Conservation (phyloP, 2,329 filamentous ascomycete genomes). For the Didymella arachidicola region DNA sequence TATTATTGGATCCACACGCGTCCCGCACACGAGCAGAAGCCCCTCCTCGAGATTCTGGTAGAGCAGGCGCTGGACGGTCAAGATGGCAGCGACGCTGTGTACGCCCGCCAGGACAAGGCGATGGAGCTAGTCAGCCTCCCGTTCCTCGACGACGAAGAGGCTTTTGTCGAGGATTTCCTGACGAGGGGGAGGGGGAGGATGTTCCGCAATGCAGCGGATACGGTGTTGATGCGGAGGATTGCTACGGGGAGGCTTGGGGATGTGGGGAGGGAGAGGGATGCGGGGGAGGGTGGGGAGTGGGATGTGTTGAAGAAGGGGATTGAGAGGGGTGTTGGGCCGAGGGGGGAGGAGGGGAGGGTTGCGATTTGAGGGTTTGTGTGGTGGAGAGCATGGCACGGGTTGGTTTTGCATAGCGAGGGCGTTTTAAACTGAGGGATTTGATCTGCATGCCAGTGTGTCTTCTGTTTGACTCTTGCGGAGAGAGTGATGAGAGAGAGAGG, state of each 20-base stretch:
- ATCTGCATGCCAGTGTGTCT: no score
- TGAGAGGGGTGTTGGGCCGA: conserved; percentile 46
- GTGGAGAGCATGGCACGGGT: neutral
- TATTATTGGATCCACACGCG: conserved; percentile 75
- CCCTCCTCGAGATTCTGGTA: conserved; percentile 73
- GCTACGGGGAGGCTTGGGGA: conserved; percentile 68
- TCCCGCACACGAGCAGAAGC: conserved; percentile 66
- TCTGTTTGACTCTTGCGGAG: no score
- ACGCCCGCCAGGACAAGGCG: conserved; percentile 61
- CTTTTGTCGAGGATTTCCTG: conserved; percentile 76
- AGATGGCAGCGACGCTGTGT: conserved; percentile 22
- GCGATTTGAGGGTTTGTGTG: conserved; percentile 13
- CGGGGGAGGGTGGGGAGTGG: conserved; percentile 61
- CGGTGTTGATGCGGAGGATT: conserved; percentile 75
- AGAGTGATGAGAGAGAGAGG: no score
- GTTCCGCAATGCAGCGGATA: conserved; percentile 73
- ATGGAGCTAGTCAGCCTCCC: conserved; percentile 77
- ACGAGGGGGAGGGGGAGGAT: conserved; percentile 69
- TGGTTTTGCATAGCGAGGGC: conserved; percentile 22
- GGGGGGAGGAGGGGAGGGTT: conserved; percentile 37
- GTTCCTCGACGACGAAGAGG: conserved; percentile 73
- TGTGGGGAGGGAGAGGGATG: conserved; percentile 39
- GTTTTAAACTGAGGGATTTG: no score
- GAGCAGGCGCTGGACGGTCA: conserved; percentile 40
- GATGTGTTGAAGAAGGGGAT: conserved; percentile 52